These are phyloP conservation scores for Aspergillus bombycis DNA, from an alignment of 2,329 filamentous ascomycete genomes.

Conservation along the genomic window DNA sequence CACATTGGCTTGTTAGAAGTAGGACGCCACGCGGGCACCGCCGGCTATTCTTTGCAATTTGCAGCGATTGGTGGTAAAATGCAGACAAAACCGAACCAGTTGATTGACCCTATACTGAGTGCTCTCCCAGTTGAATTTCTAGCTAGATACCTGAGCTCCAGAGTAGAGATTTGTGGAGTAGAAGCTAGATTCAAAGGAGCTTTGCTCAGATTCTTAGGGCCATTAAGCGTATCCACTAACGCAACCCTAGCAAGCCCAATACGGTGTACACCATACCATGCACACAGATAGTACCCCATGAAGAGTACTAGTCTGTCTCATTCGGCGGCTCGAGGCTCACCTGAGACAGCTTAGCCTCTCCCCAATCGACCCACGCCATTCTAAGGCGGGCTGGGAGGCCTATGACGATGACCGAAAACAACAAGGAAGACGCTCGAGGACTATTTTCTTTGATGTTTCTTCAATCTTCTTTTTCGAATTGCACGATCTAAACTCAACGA, in stretches of 20 bases:
- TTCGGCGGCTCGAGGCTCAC: no score
- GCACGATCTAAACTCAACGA: not conserved
- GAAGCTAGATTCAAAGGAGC: not conserved
- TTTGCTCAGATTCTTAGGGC: not conserved
- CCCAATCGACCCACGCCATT: not conserved
- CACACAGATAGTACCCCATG: no score
- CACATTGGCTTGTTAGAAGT: not conserved
- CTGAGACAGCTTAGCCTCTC: no score
- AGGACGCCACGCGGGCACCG: no score
- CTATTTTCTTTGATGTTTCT: not conserved
- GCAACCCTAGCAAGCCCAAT: not conserved
- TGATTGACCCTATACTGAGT: not conserved
- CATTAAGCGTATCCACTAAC: not conserved
- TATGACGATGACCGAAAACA: not conserved
- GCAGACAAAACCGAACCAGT: not conserved
- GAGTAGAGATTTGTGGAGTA: not conserved
- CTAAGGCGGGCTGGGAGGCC: not conserved
- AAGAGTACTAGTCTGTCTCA: no score
- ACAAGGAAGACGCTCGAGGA: not conserved
- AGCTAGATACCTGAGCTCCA: not conserved
- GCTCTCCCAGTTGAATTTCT: not conserved
- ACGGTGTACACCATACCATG: not conserved
- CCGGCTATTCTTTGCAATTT: not conserved
- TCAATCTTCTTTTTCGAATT: not conserved
- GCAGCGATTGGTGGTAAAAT: not conserved